Conservation (phyloP, 2,329 filamentous ascomycete genomes). For the Alternaria burnsii region DNA sequence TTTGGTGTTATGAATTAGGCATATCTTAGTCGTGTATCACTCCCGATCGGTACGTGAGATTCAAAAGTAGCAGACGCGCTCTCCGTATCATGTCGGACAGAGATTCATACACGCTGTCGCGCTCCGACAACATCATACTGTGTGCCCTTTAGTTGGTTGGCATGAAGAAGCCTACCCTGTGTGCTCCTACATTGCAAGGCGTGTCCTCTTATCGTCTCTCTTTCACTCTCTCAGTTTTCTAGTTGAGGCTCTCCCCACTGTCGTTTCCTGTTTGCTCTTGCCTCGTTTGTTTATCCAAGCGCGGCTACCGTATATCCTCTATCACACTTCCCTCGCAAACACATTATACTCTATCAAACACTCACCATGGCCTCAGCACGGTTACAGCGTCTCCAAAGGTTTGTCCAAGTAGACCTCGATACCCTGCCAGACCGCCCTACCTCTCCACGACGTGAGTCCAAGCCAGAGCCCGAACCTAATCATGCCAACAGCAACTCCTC, state of each 20-base stretch:
- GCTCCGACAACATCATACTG: no score
- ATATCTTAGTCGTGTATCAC: background rate
- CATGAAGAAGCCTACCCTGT: no score
- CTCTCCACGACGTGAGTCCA: slow-evolving; percentile 4
- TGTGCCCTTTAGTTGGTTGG: no score
- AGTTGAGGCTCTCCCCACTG: background rate
- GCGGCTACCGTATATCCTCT: slow-evolving; percentile 1
- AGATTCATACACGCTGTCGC: no score
- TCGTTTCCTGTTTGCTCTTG: slow-evolving; percentile 17
- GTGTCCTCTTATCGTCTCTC: no score
- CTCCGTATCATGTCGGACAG: background rate
- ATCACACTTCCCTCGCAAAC: slow-evolving; percentile 2
- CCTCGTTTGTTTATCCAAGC: slow-evolving; percentile 9
- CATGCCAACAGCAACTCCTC: slow-evolving; percentile 22
- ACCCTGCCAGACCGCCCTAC: slow-evolving; percentile 34
- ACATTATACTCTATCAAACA: background rate
- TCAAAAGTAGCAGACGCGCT: background rate
- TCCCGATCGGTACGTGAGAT: background rate
- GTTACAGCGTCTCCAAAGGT: slow-evolving; percentile 33
- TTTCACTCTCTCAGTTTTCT: background rate
- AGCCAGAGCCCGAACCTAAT: background rate
- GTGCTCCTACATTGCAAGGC: background rate
- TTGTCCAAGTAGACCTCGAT: slow-evolving; percentile 33
- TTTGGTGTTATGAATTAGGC: background rate
- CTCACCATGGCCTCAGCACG: slow-evolving; percentile 34